Base-by-base conservation (phyloP, 116 monocot genomes). In the Dioscorea cayenensis region DNA sequence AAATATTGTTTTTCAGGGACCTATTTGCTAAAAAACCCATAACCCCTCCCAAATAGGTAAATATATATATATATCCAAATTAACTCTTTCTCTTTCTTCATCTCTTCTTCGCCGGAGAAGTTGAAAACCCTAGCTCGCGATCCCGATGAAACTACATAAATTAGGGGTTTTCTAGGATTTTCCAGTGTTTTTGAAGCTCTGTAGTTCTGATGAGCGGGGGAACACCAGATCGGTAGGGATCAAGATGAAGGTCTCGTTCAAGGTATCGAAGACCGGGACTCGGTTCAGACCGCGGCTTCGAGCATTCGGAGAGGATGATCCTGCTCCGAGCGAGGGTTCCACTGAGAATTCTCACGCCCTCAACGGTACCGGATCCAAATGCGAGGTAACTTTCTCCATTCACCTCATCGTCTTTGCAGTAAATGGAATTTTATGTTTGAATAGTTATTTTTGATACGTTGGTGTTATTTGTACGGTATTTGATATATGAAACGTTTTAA, bases 181-280 rank as follows among this genome's bases (percentile, higher is more conserved):
- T 0, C 17, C 2, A 55, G 55, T n/a, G 0, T 5, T 2, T 5
- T 55, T 16, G 55, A 43, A 10, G 43, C 8, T 43, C 5, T 0
- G 19, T 11, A 55, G 55, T 11, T 19, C 55, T n/a, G 10, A 8
- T 16, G 55, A 55, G n/a, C 55, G 4, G 55, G 55, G n/a, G 14
- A 55, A 3, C 17, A 16, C 14, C 55, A 5, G 55, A 51, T 55
- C 19, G 55, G 17, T 16, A 18, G 18, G 67, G 36, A 35, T 13
- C 25, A 51, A 49, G 28, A 83, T 83, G 78, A 78, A 72, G 55
- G 50, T 83, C 38, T 83, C 78, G 13, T 83, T 83, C 72, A 83
- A 68, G 75, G 67, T 83, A 5, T 75, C 75, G 52, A 83, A 77
- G 67, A 75, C 36, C 13, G 83, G 83, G 37, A 78, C 48, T 12